Conservation (phyloP, 768 basidiomycete genomes). For the Candolleomyces eurysporus region DNA sequence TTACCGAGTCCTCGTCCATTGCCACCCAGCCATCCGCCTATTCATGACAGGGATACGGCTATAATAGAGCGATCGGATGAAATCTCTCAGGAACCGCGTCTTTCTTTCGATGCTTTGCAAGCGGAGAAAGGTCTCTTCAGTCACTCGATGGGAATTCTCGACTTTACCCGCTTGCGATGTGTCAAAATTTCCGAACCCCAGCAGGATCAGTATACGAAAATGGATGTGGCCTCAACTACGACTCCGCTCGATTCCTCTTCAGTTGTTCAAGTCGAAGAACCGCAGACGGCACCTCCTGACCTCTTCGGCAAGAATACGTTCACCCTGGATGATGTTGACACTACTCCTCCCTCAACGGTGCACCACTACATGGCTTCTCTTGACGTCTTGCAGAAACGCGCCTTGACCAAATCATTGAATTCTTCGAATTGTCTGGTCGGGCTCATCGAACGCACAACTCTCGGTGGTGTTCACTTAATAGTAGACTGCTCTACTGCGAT, state of each 20-base stretch:
- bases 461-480: constrained; percentile 64
- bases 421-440: constrained; percentile 45
- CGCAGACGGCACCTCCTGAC: constrained; percentile 33
- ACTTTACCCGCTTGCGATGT: constrained; percentile 41
- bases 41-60: too few species aligned
- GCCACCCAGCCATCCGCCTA: too few species aligned
- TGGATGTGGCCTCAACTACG: not conserved
- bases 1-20: not conserved
- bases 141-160: constrained; percentile 30
- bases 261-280: constrained; percentile 4
- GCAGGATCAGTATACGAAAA: not conserved
- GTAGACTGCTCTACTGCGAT: constrained; percentile 62
- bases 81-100: not conserved
- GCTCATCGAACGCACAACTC: constrained; percentile 61
- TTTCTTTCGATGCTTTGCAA: not conserved
- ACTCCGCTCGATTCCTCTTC: constrained; percentile 6
- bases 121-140: constrained; percentile 22
- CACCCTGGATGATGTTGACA: constrained; percentile 29
- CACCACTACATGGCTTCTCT: constrained; percentile 74
- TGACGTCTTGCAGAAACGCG: constrained; percentile 65
- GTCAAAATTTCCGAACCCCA: constrained; percentile 25
- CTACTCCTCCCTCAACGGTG: constrained; percentile 25
- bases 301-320: constrained; percentile 47
- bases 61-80: not conserved
- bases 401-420: constrained; percentile 51